Evolutionary conservation across 176 grass and related monocot genomes (phyloP).

Genomic region (Aechmea fasciata): DNA sequence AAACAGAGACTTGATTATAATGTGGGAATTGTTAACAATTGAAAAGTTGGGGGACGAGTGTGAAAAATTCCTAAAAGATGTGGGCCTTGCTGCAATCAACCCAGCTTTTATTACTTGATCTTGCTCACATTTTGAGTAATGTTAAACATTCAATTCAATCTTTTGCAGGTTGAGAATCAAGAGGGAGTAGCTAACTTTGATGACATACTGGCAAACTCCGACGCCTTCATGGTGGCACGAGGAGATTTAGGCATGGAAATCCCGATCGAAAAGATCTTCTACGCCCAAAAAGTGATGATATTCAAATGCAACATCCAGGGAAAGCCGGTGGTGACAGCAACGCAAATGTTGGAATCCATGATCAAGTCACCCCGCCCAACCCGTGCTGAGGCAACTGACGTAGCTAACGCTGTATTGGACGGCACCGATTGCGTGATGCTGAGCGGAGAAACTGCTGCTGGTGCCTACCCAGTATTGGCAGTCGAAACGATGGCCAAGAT

Average conservation of each 20-base stretch:
- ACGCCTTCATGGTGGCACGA: slow-evolving; percentile 11
- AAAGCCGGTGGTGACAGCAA: slow-evolving; percentile 10
- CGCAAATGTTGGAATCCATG: slow-evolving; percentile 9
- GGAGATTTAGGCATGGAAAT: slow-evolving; percentile 12
- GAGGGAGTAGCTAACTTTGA: slow-evolving; percentile 10
- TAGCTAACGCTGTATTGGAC: not conserved
- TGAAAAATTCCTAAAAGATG: too few species aligned
- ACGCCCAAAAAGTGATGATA: slow-evolving; percentile 15
- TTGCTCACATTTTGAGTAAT: not conserved
- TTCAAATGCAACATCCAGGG: slow-evolving; percentile 14
- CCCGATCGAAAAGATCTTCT: slow-evolving; percentile 5
- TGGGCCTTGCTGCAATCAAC: too few species aligned
- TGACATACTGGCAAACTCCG: slow-evolving; percentile 9
- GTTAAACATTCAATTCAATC: not conserved
- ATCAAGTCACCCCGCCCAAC: slow-evolving; percentile 6
- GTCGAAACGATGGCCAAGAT: slow-evolving; percentile 9
- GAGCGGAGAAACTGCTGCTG: slow-evolving; percentile 1
- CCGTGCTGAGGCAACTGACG: slow-evolving; percentile 6
- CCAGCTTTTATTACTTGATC: too few species aligned
- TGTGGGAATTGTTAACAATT: too few species aligned
- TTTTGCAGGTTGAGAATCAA: slow-evolving; percentile 7
- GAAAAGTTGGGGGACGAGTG: too few species aligned
- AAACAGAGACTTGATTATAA: too few species aligned
- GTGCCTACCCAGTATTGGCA: slow-evolving; percentile 2
- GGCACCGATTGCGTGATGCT: slow-evolving; percentile 11